Conservation (phyloP, 495 filamentous ascomycete genomes). For the Astrocystis sublimbata region DNA sequence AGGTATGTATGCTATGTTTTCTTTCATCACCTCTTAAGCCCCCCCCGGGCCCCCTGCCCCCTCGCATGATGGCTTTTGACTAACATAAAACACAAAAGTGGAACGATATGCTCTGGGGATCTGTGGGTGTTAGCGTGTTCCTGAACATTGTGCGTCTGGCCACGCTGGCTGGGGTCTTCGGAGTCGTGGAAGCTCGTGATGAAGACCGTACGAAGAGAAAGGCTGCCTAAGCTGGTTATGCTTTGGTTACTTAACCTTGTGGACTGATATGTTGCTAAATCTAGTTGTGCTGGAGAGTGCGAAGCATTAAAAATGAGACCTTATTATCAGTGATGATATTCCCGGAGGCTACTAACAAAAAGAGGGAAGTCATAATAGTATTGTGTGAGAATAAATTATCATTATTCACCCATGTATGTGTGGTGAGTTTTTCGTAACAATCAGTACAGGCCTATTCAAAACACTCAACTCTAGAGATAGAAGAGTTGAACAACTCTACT, state of each 20-base stretch:
- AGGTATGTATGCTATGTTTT: neutral
- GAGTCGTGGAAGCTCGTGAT: conserved; percentile 23
- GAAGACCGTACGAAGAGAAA: conserved; percentile 4
- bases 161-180: conserved; percentile 56
- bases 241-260: neutral
- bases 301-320: no score
- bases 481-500: neutral
- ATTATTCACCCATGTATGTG: conserved; percentile 10
- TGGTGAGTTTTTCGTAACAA: conserved; percentile 17
- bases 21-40: neutral
- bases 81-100: conserved; percentile 33
- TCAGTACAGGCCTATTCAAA: conserved; percentile 20
- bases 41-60: neutral
- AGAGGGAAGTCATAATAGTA: neutral
- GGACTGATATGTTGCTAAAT: neutral
- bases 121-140: conserved; percentile 53
- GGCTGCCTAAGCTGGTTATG: neutral
- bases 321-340: no score
- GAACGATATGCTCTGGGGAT: conserved; percentile 62
- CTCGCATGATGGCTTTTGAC: neutral
- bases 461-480: neutral
- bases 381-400: conserved; percentile 16
- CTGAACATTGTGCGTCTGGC: conserved; percentile 52
- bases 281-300: no score
- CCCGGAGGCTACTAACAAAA: no score